phyloP scores from a whole-genome alignment of 768 basidiomycete species.

The Podaxis sp. region DNA sequence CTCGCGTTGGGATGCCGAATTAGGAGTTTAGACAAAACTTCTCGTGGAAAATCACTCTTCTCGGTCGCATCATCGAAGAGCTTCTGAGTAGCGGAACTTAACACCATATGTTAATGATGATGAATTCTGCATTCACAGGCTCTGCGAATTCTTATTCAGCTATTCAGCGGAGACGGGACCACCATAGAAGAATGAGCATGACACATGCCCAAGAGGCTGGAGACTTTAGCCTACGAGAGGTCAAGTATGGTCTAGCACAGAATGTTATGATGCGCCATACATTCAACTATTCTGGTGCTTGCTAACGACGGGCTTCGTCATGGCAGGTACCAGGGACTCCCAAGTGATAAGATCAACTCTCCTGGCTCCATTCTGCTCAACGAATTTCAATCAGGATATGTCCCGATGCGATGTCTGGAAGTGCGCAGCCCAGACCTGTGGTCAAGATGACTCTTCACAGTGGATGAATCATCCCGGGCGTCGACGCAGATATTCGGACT shows the following conservation, averaged over 20 bases:
- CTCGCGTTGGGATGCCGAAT: neutral
- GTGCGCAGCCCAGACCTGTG: neutral
- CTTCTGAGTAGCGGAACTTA: neutral
- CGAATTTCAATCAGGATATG: neutral
- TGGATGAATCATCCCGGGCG: neutral
- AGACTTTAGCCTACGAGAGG: constrained; percentile 5
- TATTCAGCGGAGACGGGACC: neutral
- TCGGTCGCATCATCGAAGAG: neutral
- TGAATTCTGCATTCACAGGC: neutral
- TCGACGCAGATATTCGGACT: neutral
- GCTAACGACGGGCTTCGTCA: neutral
- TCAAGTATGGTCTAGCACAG: too few species aligned
- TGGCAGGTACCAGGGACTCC: neutral
- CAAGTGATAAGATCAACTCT: neutral
- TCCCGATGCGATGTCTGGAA: neutral
- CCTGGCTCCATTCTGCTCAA: neutral
- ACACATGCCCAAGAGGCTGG: neutral
- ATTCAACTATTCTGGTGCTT: neutral
- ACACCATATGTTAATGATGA: neutral
- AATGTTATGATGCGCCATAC: neutral
- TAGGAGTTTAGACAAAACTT: neutral
- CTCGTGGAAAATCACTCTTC: neutral
- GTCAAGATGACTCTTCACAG: neutral
- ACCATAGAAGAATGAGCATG: neutral
- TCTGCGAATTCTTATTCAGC: neutral